These are phyloP conservation scores for Coniferiporia weirii DNA, from an alignment of 1,284 basidiomycete genomes.

Conservation along the genomic window DNA sequence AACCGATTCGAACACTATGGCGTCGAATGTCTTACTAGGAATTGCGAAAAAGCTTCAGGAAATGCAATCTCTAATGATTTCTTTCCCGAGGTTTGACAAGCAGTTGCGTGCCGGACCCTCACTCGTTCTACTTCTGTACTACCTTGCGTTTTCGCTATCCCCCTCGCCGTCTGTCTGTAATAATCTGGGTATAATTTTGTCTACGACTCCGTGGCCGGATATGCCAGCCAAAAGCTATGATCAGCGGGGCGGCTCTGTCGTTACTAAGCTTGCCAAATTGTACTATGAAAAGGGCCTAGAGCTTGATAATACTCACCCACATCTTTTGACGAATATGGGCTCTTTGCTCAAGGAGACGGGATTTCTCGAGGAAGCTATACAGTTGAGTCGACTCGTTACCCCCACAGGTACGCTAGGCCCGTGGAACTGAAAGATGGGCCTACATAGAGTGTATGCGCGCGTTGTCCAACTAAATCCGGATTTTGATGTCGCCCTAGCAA, in stretches of 20 bases:
- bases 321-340: conserved; percentile 57
- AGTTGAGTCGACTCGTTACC: conserved; percentile 28
- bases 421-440: conserved; percentile 18
- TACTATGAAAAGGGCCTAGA: conserved; percentile 51
- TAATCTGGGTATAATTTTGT: conserved; percentile 56
- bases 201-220: conserved; percentile 32
- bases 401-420: background rate
- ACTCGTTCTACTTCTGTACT: conserved; percentile 50
- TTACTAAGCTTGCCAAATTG: conserved; percentile 41
- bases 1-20: conserved; percentile 35
- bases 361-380: conserved; percentile 43
- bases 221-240: conserved; percentile 25
- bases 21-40: conserved; percentile 49
- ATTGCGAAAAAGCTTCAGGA: conserved; percentile 54
- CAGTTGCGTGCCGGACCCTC: conserved; percentile 42
- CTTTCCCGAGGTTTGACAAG: conserved; percentile 27
- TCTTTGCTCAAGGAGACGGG: conserved; percentile 58
- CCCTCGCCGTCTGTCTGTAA: conserved; percentile 55
- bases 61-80: conserved; percentile 22
- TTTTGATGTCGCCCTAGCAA: conserved; percentile 57
- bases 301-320: conserved; percentile 51
- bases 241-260: conserved; percentile 26
- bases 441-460: conserved; percentile 37
- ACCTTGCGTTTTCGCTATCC: conserved; percentile 48
- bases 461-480: conserved; percentile 51